Base-by-base conservation (phyloP, 73 alveolate genomes). In the Symbiodinium natans region DNA sequence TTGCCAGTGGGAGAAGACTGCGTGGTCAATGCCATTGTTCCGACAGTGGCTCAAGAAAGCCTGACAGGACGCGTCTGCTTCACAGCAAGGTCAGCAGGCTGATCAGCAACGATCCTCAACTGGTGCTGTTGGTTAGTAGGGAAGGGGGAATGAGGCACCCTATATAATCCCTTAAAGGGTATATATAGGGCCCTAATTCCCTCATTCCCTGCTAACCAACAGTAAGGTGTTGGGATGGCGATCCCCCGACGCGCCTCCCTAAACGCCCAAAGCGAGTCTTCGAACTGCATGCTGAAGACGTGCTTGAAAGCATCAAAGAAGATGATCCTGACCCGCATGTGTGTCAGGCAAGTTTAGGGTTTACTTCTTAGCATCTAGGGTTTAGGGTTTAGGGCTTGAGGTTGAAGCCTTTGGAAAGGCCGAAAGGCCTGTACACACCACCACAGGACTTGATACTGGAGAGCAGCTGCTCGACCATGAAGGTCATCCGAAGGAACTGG, bases 401-500 rank as follows among this genome's bases (percentile, higher is more conserved):
- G n/a, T n/a, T n/a, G 19, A 52, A 10, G 71, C 71, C 71, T 13
- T 10, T 52, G 71, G 27, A 10, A 52, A 52, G 10, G 34, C 63
- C 8, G 11, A 34, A 36, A 21, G 27, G 86, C 95, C 96, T 89
- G 75, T 63, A 89, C 21, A 89, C 96, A 17, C 96, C 96, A 0
- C 96, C 96, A 77, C 96, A 89, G 87, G 96, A 89, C 75, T 89
- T 83, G 36, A 89, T 10, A 41, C 96, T 89, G 43, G 96, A 41
- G 8, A 89, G 38, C 54, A 89, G 42, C 82, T 89, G 96, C 96
- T 89, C 96, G 54, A 71, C 86, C 77, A 89, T 29, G 96, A 89
- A 89, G 77, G 96, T 89, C 96, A 89, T 89, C n/a, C 96, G 96
- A 2, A 89, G 96, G 75, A 89, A 89, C 52, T 89, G 96, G n/a